phyloP scores from a whole-genome alignment of 2,329 filamentous ascomycete species.

The Trichophaea hybrida region DNA sequence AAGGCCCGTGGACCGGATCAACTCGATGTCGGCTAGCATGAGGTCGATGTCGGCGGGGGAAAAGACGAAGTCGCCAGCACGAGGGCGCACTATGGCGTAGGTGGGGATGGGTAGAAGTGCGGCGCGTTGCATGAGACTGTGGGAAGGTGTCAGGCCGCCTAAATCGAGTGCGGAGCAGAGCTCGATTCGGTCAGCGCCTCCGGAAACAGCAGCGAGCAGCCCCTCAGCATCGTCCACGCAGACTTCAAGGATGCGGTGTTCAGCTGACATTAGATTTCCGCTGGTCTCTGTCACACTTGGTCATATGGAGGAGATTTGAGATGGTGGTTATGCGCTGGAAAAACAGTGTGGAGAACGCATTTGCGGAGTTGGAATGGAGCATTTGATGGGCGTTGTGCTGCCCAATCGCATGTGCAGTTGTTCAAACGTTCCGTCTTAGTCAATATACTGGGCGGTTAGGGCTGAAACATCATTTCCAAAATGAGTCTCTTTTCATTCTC shows the following conservation, averaged over 20 bases:
- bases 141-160: neutral
- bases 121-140: neutral
- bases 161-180: neutral
- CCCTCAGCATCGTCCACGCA: neutral
- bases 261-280: too few species aligned
- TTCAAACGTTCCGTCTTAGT: too few species aligned
- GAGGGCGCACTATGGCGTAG: neutral
- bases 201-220: neutral
- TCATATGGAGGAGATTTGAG: too few species aligned
- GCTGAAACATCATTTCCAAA: too few species aligned
- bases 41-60: neutral
- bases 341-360: too few species aligned
- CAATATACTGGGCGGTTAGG: too few species aligned
- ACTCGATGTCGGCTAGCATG: neutral
- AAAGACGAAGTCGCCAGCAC: neutral
- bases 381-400: too few species aligned
- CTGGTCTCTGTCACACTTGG: too few species aligned
- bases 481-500: too few species aligned
- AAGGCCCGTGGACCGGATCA: neutral
- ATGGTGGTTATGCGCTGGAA: too few species aligned
- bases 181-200: neutral
- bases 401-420: too few species aligned
- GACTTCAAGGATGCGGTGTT: neutral
- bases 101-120: neutral
- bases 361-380: too few species aligned